Evolutionary conservation across 495 filamentous ascomycete species (phyloP), one percentile per base, ranked within the genome.

Genomic region (Lasiosphaeria hispida): DNA sequence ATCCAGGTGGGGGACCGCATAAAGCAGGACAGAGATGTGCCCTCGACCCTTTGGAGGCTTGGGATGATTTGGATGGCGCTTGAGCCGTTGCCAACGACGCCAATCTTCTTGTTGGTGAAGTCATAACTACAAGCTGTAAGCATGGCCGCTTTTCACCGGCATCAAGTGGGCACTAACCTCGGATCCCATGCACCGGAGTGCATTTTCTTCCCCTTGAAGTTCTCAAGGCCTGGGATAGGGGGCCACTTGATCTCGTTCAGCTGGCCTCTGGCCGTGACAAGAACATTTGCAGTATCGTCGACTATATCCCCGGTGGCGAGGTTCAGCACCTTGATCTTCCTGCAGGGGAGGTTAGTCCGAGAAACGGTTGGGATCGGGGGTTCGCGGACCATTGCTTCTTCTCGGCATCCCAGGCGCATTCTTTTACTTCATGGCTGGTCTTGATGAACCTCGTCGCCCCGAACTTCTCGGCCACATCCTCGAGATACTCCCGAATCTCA

Each of bases 51-150:
- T 45, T 83, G 82, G 30, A 89, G 72, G 43, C 80, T 80, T 11
- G 87, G 85, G 18, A 87, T 76, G 60, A 90, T 88, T 64, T 90
- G 88, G n/a, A 83, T 85, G 9, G 82, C 82, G 14, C 85, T 88
- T 15, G 87, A 85, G 18, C 87, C 85, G 75, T 74, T 79, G 10
- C 78, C 77, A n/a, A 81, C 73, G 7, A 81, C 56, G 2, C 71
- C 83, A 37, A 86, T 75, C 49, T 68, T 73, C 67, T 85, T 85
- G 54, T 76, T 72, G 23, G 55, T 57, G 38, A 82, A 67, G 61
- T 77, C 75, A 59, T 80, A 80, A 13, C 74, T 77, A 53, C 51
- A 30, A 30, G 23, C 23, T 73, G 39, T 4, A 18, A 33, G 42
- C 47, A 50, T 30, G 23, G 47, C 47, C 17, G 15, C 45, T 3